These are phyloP conservation scores for Fraxinus albicans DNA, from an alignment of 305 asterid species.

Conservation along the genomic window DNA sequence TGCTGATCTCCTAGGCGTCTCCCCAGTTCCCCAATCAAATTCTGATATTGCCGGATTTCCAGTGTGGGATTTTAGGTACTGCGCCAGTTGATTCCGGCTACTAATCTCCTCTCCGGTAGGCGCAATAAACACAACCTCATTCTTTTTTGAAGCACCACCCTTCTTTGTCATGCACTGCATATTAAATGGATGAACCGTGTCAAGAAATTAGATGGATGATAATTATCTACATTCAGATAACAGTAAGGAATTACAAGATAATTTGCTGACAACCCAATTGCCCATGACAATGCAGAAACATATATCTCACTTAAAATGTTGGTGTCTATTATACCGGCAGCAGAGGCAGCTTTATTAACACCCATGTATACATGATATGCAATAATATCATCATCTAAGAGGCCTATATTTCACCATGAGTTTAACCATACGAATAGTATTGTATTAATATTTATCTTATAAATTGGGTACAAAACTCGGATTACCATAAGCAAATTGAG, in stretches of 20 bases:
- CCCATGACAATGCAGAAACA: background rate
- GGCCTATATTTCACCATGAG: background rate
- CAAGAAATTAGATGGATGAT: background rate
- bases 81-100: constrained; percentile 63
- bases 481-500: background rate
- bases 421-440: background rate
- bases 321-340: background rate
- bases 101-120: constrained; percentile 87
- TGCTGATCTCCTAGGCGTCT: constrained; percentile 83
- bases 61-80: constrained; percentile 64
- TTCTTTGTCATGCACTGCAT: constrained; percentile 61
- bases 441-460: background rate
- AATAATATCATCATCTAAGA: background rate
- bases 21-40: constrained; percentile 91
- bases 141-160: constrained; percentile 61
- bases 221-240: background rate
- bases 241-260: background rate
- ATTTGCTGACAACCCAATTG: constrained; percentile 35
- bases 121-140: constrained; percentile 68
- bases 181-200: background rate
- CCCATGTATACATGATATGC: background rate
- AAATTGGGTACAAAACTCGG: background rate
- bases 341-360: background rate
- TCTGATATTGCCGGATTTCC: constrained; percentile 68
- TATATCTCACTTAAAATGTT: background rate